Evolutionary conservation across 768 basidiomycete genomes (phyloP), one percentile per base, ranked within the genome.

Genomic region (Gyrodon lividus): DNA sequence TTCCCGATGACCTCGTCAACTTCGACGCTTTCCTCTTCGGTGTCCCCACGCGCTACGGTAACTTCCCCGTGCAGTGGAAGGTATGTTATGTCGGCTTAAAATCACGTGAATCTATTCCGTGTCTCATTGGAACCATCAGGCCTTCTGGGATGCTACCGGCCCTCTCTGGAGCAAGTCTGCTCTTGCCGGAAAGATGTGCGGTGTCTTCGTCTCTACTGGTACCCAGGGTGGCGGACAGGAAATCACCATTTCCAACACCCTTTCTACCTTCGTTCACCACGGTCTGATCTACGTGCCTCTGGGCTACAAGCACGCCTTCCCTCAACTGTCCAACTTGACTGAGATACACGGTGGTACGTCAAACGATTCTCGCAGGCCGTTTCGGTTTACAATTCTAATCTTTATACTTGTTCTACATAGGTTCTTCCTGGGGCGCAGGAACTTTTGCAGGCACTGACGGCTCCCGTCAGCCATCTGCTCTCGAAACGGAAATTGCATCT

Each of bases 351-450:
- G 77, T 44, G 78, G 78, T 74, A 55, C 63, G 73, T 64, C 28
- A 10, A 10, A 28, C 10, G 28, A 28, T 28, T n/a, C n/a, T n/a
- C n/a, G n/a, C n/a, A n/a, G n/a, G 23, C 16, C 20, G 8, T 13
- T 26, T 26, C 17, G 8, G 31, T 31, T 44, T 23, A 13, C 13
- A 17, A 37, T 13, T 44, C 17, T 12, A 19, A 20, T 34, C n/a
- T n/a, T n/a, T n/a, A n/a, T n/a, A 13, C 40, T n/a, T 4, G 14
- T 5, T 42, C 13, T 23, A 13, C 26, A 23, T 41, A 85, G 87
- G 88, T 40, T 85, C 86, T 17, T 79, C 91, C 1, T 94, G 84
- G 81, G 91, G 91, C 57, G 83, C 87, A n/a, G 89, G 86, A 41
- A 86, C 86, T 28, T 73, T 80, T 58, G 75, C 85, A 12, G 75